Base-by-base conservation (phyloP, 306 rosid genomes). In the Gastrolobium bilobum region DNA sequence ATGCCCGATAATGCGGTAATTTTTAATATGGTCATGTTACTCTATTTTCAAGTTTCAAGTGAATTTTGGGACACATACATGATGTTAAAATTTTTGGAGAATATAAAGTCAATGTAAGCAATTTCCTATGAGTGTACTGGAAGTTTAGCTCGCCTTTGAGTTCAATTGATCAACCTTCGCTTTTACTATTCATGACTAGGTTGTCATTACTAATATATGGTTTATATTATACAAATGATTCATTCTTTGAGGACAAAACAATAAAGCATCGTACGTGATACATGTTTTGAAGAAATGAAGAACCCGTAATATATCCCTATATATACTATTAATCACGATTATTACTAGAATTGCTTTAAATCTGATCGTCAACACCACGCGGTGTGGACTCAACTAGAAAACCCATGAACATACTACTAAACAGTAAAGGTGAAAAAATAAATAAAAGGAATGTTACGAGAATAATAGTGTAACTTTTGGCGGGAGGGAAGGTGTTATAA, bases 331-430 rank as follows among this genome's bases (percentile, higher is more conserved):
- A n/a, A n/a, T n/a, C n/a, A n/a, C n/a, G n/a, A n/a, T n/a, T n/a
- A n/a, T n/a, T n/a, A n/a, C n/a, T n/a, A n/a, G n/a, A n/a, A n/a
- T n/a, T n/a, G n/a, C n/a, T n/a, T n/a, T 54, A 54, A 71, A 73
- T 40, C 71, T 9, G 75, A 54, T 44, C 81, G 82, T 79, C n/a
- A n/a, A 74, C 66, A 85, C 53, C 89, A 85, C 85, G 85, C 84
- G 76, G 71, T 60, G 64, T 68, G 33, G 68, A 80, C 57, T 76
- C 57, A 35, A 72, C 54, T 7, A 13, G 11, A 30, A 56, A 46
- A 11, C 7, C 50, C 65, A 14, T 30, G 67, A 40, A 4, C 35
- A 70, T 4, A 68, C 61, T 34, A 4, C 9, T n/a, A 50, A 52
- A 78, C 38, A 57, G 51, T 46, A 46, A 77, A 77, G 44, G 38